Percentiles rank a stretch among this genome's conserved stretches.
Evolutionary conservation across 768 basidiomycete species (phyloP).

Genomic region (Lactarius quietus): DNA sequence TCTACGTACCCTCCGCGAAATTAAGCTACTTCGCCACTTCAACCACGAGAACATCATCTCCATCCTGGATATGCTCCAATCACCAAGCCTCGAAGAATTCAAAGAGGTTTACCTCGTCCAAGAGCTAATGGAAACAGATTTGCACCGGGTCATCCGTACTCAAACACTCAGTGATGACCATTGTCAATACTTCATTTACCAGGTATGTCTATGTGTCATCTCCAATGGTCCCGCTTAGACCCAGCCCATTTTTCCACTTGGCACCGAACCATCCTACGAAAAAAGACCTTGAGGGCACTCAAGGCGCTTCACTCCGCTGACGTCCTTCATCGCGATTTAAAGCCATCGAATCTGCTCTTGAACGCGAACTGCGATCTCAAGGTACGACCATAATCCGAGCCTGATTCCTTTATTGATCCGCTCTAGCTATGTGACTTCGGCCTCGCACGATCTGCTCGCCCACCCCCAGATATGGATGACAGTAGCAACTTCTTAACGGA

Average conservation of each 20-base stretch:
- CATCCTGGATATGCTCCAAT: conserved; percentile 90
- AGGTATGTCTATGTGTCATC: conserved; percentile 44
- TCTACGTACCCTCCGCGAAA: conserved; percentile 85
- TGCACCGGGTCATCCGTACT: conserved; percentile 94
- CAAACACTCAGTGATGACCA: conserved; percentile 95
- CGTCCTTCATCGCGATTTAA: conserved; percentile 93
- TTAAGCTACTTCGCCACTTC: conserved; percentile 89
- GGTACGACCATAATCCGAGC: conserved; percentile 40
- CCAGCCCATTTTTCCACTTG: neutral
- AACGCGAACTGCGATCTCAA: conserved; percentile 98
- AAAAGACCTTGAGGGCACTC: conserved; percentile 80
- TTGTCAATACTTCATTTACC: conserved; percentile 97
- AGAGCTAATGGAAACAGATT: conserved; percentile 91
- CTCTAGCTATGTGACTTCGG: conserved; percentile 81
- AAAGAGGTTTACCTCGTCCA: conserved; percentile 77
- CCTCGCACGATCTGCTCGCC: conserved; percentile 74
- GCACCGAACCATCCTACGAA: neutral
- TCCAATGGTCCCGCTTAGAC: neutral
- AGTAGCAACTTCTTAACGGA: conserved; percentile 85
- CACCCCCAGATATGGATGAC: conserved; percentile 70
- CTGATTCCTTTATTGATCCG: neutral
- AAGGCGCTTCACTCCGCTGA: conserved; percentile 95
- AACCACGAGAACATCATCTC: conserved; percentile 89
- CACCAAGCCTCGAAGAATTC: conserved; percentile 67
- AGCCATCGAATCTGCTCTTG: conserved; percentile 91